Evolutionary conservation across 768 basidiomycete species (phyloP).

Genomic region (Agrocybe praecox): DNA sequence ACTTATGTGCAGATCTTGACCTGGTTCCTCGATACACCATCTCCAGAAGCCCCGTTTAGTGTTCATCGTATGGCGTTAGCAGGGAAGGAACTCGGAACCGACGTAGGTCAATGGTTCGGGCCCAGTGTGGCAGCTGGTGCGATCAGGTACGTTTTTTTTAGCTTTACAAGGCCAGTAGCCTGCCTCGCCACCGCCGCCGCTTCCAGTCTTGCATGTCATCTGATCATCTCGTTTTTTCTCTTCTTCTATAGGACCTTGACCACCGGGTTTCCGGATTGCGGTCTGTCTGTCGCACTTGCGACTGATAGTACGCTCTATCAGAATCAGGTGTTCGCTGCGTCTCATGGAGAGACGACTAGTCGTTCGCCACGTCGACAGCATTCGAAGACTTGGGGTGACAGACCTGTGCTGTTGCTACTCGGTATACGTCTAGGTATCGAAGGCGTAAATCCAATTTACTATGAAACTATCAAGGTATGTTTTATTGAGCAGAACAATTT

Average conservation of each 20-base stretch:
- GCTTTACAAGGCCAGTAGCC: neutral
- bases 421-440: slow-evolving; percentile 89
- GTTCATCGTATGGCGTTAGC: slow-evolving; percentile 96
- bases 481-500: neutral
- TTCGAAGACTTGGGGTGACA: slow-evolving; percentile 68
- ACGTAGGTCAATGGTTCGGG: slow-evolving; percentile 98
- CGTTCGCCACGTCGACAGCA: slow-evolving; percentile 30
- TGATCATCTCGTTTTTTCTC: neutral
- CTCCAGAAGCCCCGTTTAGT: slow-evolving; percentile 84
- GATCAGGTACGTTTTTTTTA: slow-evolving; percentile 67
- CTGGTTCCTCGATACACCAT: slow-evolving; percentile 94
- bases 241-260: slow-evolving; percentile 62
- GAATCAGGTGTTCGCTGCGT: slow-evolving; percentile 84
- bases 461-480: slow-evolving; percentile 66
- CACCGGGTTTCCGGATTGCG: slow-evolving; percentile 76
- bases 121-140: slow-evolving; percentile 98
- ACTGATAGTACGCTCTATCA: slow-evolving; percentile 83
- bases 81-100: slow-evolving; percentile 93
- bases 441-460: slow-evolving; percentile 94
- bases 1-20: slow-evolving; percentile 90
- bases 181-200: too few species aligned
- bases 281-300: slow-evolving; percentile 81
- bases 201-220: too few species aligned
- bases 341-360: slow-evolving; percentile 38
- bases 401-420: slow-evolving; percentile 84